phyloP scores from a whole-genome alignment of 2,329 filamentous ascomycete species.

The Anisogramma anomala region DNA sequence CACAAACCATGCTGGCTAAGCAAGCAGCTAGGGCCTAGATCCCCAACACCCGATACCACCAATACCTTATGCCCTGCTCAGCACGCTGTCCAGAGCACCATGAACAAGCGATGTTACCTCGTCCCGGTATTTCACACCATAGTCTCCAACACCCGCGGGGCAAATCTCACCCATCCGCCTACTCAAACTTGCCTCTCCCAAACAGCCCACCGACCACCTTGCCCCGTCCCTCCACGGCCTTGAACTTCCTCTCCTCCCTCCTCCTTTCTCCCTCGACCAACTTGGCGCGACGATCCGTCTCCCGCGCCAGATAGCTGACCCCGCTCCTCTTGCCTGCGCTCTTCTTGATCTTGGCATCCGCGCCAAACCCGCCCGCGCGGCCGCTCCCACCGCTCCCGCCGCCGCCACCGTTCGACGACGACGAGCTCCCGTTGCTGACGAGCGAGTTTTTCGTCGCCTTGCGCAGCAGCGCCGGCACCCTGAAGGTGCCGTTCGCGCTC shows the following conservation, averaged over 20 bases:
- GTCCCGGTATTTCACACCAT: background rate
- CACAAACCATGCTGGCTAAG: too few relatives aligned
- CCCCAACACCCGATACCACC: too few relatives aligned
- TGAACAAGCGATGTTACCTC: too few relatives aligned
- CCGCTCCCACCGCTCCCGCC: background rate
- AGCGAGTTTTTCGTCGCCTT: constrained; percentile 60
- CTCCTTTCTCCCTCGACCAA: constrained; percentile 46
- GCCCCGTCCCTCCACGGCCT: constrained; percentile 44
- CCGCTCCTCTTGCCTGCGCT: constrained; percentile 49
- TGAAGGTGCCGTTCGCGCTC: constrained; percentile 38
- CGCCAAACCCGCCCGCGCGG: constrained; percentile 20
- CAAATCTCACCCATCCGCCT: too few relatives aligned
- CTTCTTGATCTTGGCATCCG: constrained; percentile 46
- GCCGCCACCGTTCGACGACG: too few relatives aligned
- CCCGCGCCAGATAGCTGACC: constrained; percentile 48
- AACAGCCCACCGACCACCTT: constrained; percentile 48
- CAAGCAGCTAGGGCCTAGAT: too few relatives aligned
- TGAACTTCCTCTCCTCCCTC: constrained; percentile 46
- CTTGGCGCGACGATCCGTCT: constrained; percentile 44
- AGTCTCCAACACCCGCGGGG: background rate
- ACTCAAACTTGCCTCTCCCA: constrained; percentile 44
- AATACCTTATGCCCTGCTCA: too few relatives aligned
- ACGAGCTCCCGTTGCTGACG: constrained; percentile 17
- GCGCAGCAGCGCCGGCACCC: constrained; percentile 58
- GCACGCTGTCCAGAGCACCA: too few relatives aligned